These are phyloP conservation scores for Suhomyces kilbournensis DNA, from an alignment of 805 yeast genomes.

Conservation along the genomic window DNA sequence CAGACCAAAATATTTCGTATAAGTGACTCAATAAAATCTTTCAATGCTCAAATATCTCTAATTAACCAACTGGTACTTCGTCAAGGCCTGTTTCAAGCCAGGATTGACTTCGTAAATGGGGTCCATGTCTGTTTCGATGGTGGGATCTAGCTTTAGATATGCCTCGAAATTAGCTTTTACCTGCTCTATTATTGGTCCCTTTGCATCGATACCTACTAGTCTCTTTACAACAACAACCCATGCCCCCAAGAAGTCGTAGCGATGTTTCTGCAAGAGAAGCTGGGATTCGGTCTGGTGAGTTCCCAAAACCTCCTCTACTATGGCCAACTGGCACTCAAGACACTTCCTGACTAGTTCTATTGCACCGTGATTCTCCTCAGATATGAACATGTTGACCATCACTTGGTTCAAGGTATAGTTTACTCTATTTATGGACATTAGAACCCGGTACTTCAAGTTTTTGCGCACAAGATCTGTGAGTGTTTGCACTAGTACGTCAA, in stretches of 20 bases:
- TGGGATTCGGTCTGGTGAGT: slow-evolving; percentile 16
- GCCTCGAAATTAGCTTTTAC: background rate
- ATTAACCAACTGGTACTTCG: background rate
- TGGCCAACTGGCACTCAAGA: slow-evolving; percentile 20
- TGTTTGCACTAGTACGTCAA: slow-evolving; percentile 18
- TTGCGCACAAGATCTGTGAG: slow-evolving; percentile 5
- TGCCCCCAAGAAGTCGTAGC: slow-evolving; percentile 33
- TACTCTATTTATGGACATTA: slow-evolving; percentile 27
- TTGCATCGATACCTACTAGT: background rate
- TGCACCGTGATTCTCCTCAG: slow-evolving; percentile 20
- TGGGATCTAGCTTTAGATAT: background rate
- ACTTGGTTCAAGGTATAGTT: slow-evolving; percentile 29
- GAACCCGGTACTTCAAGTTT: slow-evolving; percentile 12
- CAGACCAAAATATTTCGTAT: too few relatives aligned
- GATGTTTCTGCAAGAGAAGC: slow-evolving; percentile 21
- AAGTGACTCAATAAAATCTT: too few relatives aligned
- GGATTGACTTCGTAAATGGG: background rate
- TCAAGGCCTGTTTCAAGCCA: background rate
- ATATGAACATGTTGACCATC: slow-evolving; percentile 24
- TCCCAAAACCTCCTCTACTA: slow-evolving; percentile 14
- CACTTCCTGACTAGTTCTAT: slow-evolving; percentile 13
- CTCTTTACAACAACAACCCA: slow-evolving; percentile 29
- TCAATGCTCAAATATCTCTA: background rate
- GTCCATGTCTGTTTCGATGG: background rate
- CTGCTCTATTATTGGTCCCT: background rate